phyloP scores from a whole-genome alignment of 257 asterid species.

The Salvia hispanica region DNA sequence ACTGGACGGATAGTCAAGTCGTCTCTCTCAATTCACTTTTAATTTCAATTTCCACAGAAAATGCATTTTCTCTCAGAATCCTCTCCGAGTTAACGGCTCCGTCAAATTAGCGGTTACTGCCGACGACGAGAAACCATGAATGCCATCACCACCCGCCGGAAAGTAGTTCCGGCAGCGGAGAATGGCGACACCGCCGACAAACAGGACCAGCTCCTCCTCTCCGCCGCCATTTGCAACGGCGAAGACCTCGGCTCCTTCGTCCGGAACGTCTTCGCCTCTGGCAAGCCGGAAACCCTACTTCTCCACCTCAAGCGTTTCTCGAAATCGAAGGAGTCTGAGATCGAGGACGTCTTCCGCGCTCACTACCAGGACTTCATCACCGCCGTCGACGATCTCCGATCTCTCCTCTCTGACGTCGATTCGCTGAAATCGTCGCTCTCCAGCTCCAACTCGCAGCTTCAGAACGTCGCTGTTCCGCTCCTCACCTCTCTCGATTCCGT shows the following conservation, averaged over 20 bases:
- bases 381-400: conserved; percentile 92
- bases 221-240: conserved; percentile 86
- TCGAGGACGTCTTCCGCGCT: conserved; percentile 90
- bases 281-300: conserved; percentile 86
- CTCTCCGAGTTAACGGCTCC: conserved; percentile 54
- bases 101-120: conserved; percentile 39
- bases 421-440: conserved; percentile 78
- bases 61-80: no score
- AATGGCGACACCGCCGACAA: conserved; percentile 81
- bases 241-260: conserved; percentile 89
- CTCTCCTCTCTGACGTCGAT: no score
- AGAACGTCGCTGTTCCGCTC: conserved; percentile 81
- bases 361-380: conserved; percentile 96
- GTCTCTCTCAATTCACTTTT: no score
- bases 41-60: no score
- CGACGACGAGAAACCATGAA: conserved; percentile 41
- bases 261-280: conserved; percentile 80
- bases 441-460: conserved; percentile 70
- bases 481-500: conserved; percentile 74
- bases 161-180: conserved; percentile 68
- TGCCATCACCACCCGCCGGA: conserved; percentile 74
- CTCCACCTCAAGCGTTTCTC: conserved; percentile 78
- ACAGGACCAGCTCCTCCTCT: conserved; percentile 86
- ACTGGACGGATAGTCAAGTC: no score
- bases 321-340: conserved; percentile 86